phyloP scores from a whole-genome alignment of 2,329 filamentous ascomycete genomes.

The Curvularia lunata region DNA sequence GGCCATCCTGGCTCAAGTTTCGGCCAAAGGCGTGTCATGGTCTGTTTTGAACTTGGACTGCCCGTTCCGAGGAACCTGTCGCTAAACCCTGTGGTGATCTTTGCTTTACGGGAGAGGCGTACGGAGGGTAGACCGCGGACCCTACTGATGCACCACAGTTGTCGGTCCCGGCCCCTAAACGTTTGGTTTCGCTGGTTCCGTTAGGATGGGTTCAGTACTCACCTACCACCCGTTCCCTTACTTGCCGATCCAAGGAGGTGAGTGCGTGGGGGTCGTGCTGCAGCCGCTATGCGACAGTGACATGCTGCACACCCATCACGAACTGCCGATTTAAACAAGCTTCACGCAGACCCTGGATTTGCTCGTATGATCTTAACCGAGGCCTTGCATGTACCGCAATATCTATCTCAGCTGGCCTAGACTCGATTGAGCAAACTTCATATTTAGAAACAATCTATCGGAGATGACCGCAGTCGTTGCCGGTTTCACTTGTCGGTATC shows the following conservation, averaged over 20 bases:
- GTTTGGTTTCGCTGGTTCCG: neutral
- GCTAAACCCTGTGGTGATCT: neutral
- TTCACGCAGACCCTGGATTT: neutral
- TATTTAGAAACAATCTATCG: neutral
- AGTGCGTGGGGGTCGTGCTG: neutral
- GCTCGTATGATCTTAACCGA: neutral
- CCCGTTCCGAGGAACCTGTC: neutral
- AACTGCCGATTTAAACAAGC: neutral
- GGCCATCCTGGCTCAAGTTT: slow-evolving; percentile 7
- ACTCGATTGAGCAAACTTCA: neutral
- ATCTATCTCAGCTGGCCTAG: neutral
- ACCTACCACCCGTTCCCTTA: neutral
- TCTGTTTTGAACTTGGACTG: slow-evolving; percentile 1
- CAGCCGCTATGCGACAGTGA: slow-evolving; percentile 4
- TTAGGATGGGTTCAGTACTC: neutral
- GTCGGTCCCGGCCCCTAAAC: neutral
- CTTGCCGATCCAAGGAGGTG: neutral
- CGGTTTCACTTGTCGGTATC: neutral
- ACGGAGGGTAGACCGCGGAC: neutral
- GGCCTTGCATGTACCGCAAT: neutral
- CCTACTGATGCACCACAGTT: neutral
- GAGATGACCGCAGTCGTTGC: neutral
- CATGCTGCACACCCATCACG: neutral
- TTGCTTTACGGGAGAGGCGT: neutral
- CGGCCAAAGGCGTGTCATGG: slow-evolving; percentile 1